Evolutionary conservation across 495 filamentous ascomycete species (phyloP).

Genomic region (Podospora tetraspora): DNA sequence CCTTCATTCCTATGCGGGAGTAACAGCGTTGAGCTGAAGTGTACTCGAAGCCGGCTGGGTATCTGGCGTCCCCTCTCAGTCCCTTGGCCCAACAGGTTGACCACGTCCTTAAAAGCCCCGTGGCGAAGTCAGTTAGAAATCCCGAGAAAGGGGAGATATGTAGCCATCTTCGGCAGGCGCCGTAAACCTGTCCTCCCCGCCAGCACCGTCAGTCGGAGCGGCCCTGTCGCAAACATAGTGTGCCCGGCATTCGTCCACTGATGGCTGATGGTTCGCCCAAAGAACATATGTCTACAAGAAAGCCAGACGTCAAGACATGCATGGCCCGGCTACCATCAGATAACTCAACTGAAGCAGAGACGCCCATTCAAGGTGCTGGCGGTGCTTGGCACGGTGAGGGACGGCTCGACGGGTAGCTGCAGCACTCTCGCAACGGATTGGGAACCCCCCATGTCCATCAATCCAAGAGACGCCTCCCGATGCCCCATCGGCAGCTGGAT

Average conservation of each 20-base stretch:
- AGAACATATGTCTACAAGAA: no score
- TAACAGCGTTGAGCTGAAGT: background rate
- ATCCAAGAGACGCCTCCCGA: background rate
- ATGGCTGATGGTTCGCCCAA: background rate
- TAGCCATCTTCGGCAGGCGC: background rate
- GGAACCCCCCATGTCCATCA: background rate
- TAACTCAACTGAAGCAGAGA: background rate
- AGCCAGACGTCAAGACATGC: no score
- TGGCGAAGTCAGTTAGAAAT: background rate
- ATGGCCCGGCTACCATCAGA: no score
- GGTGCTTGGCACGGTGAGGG: background rate
- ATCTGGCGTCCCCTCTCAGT: background rate
- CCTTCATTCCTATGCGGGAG: background rate
- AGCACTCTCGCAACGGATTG: background rate
- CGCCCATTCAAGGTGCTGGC: background rate
- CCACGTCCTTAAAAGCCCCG: no score
- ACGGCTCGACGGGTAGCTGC: background rate
- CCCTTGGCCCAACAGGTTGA: background rate
- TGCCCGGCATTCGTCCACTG: background rate
- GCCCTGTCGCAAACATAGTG: background rate
- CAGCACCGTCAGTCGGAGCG: background rate
- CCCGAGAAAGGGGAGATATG: background rate
- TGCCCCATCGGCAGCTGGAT: background rate
- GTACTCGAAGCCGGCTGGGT: background rate
- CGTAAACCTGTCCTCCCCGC: background rate